phyloP scores from a whole-genome alignment of 306 rosid genomes.

The Malus asiatica region DNA sequence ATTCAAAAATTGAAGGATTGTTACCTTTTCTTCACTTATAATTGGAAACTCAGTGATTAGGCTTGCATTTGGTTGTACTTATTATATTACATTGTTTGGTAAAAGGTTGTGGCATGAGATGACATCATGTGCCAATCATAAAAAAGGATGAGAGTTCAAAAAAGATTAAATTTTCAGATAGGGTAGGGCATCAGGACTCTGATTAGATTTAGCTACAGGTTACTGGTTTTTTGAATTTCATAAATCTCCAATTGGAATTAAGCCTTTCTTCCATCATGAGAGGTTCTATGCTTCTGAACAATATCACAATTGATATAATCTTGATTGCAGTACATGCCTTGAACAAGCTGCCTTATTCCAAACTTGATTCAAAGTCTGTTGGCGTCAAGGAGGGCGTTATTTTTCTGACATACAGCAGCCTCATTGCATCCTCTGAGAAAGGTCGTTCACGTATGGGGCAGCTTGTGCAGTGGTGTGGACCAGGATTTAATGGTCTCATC shows the following conservation, averaged over 20 bases:
- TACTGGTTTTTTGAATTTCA: not conserved
- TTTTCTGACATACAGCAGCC: conserved; percentile 88
- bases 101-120: not conserved
- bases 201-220: not conserved
- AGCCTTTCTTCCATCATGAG: not conserved
- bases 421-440: conserved; percentile 92
- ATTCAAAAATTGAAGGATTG: not conserved
- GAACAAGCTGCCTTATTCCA: conserved; percentile 97
- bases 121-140: not conserved
- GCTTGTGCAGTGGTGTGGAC: conserved; percentile 95
- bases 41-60: not conserved
- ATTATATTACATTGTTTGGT: not conserved
- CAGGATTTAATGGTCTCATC: conserved; percentile 73
- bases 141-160: not conserved
- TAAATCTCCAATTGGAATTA: not conserved
- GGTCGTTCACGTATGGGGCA: conserved; percentile 95
- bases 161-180: not conserved
- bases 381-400: conserved; percentile 92
- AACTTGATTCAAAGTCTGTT: conserved; percentile 96
- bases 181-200: not conserved
- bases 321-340: conserved; percentile 82
- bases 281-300: not conserved
- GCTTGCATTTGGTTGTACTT: not conserved
- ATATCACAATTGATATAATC: not conserved
- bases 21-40: not conserved